Evolutionary conservation across 805 yeast species (phyloP), one percentile per base, ranked within the genome.

Genomic region (Komagataella mondaviorum): DNA sequence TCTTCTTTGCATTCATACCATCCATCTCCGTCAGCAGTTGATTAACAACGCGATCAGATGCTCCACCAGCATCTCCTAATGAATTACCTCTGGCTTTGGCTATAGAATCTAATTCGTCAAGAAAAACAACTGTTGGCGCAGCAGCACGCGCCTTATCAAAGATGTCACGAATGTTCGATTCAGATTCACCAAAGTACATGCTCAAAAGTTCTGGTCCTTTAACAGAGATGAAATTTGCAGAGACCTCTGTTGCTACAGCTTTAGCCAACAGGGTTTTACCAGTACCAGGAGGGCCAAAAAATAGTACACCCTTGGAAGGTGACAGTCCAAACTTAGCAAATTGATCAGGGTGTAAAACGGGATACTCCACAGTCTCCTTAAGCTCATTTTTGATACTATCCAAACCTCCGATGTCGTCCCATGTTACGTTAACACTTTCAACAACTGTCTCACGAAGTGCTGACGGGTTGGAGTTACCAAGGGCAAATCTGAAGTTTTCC

Each of bases 201-300:
- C 96, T 87, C 67, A 91, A 80, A 67, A 91, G 77, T 72, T 89
- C 97, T 44, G 97, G 97, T 60, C 97, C 97, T 73, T 89, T 89
- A 51, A 91, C 98, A 49, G 96, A 86, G 59, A 93, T 93, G 72
- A 93, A 93, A 70, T 93, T 93, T 43, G 99, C 99, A 55, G 96
- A 87, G 44, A 93, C 98, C 70, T 93, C 99, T 49, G 98, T 93
- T 49, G 99, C 99, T 60, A 93, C 98, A 51, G 99, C 99, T 73
- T 93, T 93, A 48, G 99, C 99, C 63, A 93, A 77, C 64, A 93
- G 74, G 3, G 99, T 93, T 75, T 93, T 93, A 89, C 99, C 99
- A 55, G 98, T 93, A 86, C 99, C 99, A 55, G 99, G 99, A 51
- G 99, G 99, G 61, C 99, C 99, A 68, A 86, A 93, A 77, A 93